Base-by-base conservation (phyloP, 768 basidiomycete genomes). In the Dictyophora rubrovolvata region DNA sequence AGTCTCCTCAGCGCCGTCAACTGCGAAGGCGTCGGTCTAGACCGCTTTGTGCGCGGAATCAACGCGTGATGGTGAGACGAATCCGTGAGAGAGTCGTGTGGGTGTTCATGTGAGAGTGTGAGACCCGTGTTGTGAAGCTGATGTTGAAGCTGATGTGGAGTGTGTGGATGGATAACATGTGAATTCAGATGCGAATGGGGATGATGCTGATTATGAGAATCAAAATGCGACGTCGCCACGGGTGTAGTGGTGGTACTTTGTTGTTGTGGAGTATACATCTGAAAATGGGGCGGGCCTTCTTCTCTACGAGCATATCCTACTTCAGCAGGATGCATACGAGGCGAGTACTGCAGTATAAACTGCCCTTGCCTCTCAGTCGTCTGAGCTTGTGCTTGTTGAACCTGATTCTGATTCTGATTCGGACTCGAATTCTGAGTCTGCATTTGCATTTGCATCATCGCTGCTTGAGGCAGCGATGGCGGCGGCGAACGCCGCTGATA, bases 1-100 rank as follows among this genome's bases (percentile, higher is more conserved):
- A 90, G 73, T 60, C 79, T 79, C 70, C 87, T 87, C 21, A 91
- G 74, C 1, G 85, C 86, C 60, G 84, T 80, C 42, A 90, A 80
- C 67, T 91, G 89, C 67, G 82, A 79, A 23, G 86, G 84, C 68
- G 89, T 87, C 48, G 89, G 89, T 48, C 89, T 48, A 47, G 57
- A 59, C 2, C 57, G 49, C 18, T 59, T 59, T 5, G 49, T 51
- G 18, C 57, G 57, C 5, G 48, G 57, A 4, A 42, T 42, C 4
- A 42, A n/a, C 2, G 42, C 4, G n/a, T 42, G 42, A 12, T 12
- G 14, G 42, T n/a, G 42, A n/a, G n/a, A n/a, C n/a, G 42, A 3
- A 12, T 42, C 4, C 12, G 42, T 12, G n/a, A 2, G 42, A 12
- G 42, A 4, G 42, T 12, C n/a, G 42, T 42, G 42, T 4, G 36